Conservation (phyloP, 1,284 basidiomycete genomes). For the Takashimella koratensis region DNA sequence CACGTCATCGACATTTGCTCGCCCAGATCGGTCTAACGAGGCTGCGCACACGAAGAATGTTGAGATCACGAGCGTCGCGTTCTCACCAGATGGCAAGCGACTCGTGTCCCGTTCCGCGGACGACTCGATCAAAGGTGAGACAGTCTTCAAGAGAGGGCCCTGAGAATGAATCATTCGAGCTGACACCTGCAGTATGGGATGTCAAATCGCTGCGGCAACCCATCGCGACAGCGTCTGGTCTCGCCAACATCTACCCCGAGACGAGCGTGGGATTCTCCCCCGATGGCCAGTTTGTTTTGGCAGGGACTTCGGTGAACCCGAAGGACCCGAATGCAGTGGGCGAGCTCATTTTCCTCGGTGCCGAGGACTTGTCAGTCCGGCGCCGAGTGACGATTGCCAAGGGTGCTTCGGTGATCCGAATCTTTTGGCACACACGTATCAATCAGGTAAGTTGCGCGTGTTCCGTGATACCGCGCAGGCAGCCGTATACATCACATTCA, state of each 20-base stretch:
- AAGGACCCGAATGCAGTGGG: conserved; percentile 57
- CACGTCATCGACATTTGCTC: conserved; percentile 81
- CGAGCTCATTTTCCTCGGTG: conserved; percentile 67
- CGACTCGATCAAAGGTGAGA: conserved; percentile 85
- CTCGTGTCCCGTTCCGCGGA: conserved; percentile 86
- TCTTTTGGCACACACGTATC: conserved; percentile 93
- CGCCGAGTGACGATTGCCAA: conserved; percentile 60
- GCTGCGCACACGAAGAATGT: conserved; percentile 77
- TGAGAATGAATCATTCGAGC: background rate
- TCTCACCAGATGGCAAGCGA: conserved; percentile 75
- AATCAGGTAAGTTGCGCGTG: conserved; percentile 67
- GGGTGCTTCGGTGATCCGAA: conserved; percentile 74
- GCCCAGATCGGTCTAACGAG: conserved; percentile 80
- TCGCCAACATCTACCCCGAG: conserved; percentile 78
- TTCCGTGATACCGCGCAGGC: background rate
- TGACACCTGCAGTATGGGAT: conserved; percentile 75
- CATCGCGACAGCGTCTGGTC: conserved; percentile 58
- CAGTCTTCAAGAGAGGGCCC: background rate
- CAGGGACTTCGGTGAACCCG: conserved; percentile 63
- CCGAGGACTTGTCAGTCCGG: conserved; percentile 62
- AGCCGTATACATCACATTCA: background rate
- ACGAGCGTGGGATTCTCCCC: conserved; percentile 93
- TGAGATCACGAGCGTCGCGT: conserved; percentile 77
- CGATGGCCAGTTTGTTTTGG: conserved; percentile 79
- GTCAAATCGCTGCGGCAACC: conserved; percentile 82